phyloP scores from a whole-genome alignment of 83 land plant genomes.

The Picea engelmannii region DNA sequence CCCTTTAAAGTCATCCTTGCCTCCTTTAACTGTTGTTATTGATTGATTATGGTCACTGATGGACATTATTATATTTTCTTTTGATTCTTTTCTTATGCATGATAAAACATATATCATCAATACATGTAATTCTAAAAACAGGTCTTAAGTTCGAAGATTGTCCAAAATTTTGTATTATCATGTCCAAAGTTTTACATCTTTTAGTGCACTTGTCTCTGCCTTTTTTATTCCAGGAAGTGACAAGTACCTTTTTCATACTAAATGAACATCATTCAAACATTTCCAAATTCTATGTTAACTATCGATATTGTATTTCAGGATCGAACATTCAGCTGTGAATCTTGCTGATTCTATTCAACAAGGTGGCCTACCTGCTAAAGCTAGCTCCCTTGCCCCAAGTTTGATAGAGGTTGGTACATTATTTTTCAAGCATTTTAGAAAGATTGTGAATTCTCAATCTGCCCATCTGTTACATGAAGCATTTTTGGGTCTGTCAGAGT shows the following conservation, averaged over 20 bases:
- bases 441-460: not conserved
- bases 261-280: not conserved
- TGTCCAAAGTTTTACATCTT: not conserved
- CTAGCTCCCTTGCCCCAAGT: conserved; percentile 64
- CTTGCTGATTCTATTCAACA: conserved; percentile 78
- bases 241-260: not conserved
- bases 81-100: not conserved
- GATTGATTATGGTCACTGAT: not conserved
- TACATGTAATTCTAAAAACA: not conserved
- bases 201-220: not conserved
- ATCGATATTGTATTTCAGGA: conserved; percentile 37
- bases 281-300: not conserved
- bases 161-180: not conserved
- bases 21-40: not conserved
- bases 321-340: conserved; percentile 80
- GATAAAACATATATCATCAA: not conserved
- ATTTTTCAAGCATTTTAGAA: conserved; percentile 1
- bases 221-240: not conserved
- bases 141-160: not conserved
- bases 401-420: conserved; percentile 42
- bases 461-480: not conserved
- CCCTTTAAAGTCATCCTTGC: not conserved
- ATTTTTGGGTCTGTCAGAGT: conserved; percentile 49
- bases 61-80: not conserved
- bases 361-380: conserved; percentile 45